A percentile compares a stretch with the other conserved stretches of the same genome.
These are phyloP conservation scores for Paraphaeosphaeria minitans DNA, from an alignment of 2,329 filamentous ascomycete genomes.

Conservation along the genomic window DNA sequence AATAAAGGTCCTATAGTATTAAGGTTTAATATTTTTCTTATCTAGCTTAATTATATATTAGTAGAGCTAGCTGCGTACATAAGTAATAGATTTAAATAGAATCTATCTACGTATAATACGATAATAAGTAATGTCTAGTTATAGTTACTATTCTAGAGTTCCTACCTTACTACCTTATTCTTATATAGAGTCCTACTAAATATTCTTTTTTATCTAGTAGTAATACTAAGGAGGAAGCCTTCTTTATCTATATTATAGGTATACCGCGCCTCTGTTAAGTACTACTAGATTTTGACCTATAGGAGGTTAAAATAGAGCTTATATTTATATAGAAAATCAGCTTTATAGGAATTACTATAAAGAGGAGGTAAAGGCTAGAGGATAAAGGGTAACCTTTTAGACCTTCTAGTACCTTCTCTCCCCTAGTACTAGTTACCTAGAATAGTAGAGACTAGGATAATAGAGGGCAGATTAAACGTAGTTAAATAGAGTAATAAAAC, in stretches of 20 bases:
- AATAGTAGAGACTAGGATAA: no score
- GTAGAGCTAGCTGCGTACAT: not conserved
- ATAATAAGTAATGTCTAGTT: slow-evolving; percentile 6
- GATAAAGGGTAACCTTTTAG: no score
- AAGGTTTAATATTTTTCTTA: slow-evolving; percentile 7
- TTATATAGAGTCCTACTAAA: not conserved
- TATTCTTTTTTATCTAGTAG: slow-evolving; percentile 12
- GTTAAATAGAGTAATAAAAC: no score
- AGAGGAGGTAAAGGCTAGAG: no score
- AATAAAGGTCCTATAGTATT: slow-evolving; percentile 10
- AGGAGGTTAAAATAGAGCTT: slow-evolving; percentile 20
- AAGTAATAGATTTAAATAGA: not conserved
- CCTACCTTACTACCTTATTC: not conserved
- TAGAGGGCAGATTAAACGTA: no score
- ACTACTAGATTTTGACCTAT: not conserved
- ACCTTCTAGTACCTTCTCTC: no score
- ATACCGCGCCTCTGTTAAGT: no score
- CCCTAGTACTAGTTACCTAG: no score
- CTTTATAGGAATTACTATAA: no score
- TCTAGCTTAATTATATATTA: not conserved
- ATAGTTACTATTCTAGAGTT: slow-evolving; percentile 4
- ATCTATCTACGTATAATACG: not conserved
- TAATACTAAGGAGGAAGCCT: slow-evolving; percentile 16
- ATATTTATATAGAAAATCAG: no score
- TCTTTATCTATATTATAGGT: slow-evolving; percentile 21